Base-by-base conservation (phyloP, 352 stramenopile genomes). In the Blastocystis sp. region DNA sequence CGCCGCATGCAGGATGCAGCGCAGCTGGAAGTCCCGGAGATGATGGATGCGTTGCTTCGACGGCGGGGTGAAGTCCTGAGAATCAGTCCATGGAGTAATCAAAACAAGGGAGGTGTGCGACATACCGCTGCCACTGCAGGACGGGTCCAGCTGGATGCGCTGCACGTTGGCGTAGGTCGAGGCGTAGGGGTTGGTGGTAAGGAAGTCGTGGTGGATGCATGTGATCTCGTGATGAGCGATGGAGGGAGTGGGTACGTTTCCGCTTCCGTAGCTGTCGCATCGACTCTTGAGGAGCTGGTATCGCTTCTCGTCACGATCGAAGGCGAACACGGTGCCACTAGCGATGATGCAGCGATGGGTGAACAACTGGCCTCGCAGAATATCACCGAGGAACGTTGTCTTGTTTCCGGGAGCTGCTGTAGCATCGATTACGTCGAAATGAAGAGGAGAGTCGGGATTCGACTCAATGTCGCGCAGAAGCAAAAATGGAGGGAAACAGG, bases 401-500 rank as follows among this genome's bases (percentile, higher is more conserved):
- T 96, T 96, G 91, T 96, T 96, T 54, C 93, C 93, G 17, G 93
- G 93, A 0, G 93, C 93, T 0, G 93, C 93, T 62, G 93, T 95
- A 0, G 93, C 93, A 76, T 96, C 93, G 66, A 96, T 95, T 7
- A 95, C 93, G 87, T 95, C 93, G 17, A 92, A 40, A 90, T 90
- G 0, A 52, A n/a, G 11, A 14, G 76, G 54, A 10, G 10, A n/a
- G 0, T 87, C 61, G 54, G 76, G 7, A 34, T 45, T 45, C 21
- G 42, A 40, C 21, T 59, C 48, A n/a, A 76, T 91, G 90, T 95
- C 92, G 78, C 92, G 92, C 19, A 95, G 92, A 43, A 95, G 89
- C 68, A 95, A 91, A 66, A 93, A 95, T 10, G 93, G 92, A 14
- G 93, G 92, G 78, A 96, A 95, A 89, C 93, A 96, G 92, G 93